A percentile compares a stretch with the other conserved stretches of the same genome.
These are phyloP conservation scores for Aurantiochytrium sp. DNA, from an alignment of 108 stramenopile genomes.

Conservation along the genomic window DNA sequence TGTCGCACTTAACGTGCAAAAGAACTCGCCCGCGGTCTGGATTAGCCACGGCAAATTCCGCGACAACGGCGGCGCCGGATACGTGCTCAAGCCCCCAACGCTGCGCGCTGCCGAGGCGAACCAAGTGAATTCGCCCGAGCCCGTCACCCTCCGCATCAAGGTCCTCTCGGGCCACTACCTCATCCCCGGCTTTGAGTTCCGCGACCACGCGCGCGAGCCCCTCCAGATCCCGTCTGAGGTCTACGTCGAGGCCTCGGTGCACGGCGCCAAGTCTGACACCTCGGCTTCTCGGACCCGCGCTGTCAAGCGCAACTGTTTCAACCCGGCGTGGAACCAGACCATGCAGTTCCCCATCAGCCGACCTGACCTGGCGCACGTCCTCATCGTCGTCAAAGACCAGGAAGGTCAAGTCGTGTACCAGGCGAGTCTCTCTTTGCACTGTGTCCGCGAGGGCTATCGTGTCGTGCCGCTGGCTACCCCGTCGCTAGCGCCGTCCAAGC, in stretches of 20 bases:
- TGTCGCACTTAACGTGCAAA: slow-evolving; percentile 62
- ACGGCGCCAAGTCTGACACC: background rate
- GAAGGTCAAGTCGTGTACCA: background rate
- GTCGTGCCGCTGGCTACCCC: background rate
- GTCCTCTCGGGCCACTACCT: slow-evolving; percentile 38
- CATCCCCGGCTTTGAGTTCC: slow-evolving; percentile 46
- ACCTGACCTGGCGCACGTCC: slow-evolving; percentile 46
- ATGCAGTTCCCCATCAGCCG: background rate
- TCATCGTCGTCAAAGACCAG: slow-evolving; percentile 50
- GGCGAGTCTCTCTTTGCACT: background rate
- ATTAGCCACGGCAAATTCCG: slow-evolving; percentile 47
- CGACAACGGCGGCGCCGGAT: slow-evolving; percentile 74
- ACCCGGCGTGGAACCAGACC: slow-evolving; percentile 46
- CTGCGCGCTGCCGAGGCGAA: background rate
- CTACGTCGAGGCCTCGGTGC: slow-evolving; percentile 43
- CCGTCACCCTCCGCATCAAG: background rate
- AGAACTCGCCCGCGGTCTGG: slow-evolving; percentile 38
- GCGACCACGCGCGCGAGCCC: slow-evolving; percentile 45
- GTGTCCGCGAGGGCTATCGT: background rate
- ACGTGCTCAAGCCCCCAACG: slow-evolving; percentile 71
- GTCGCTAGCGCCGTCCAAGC: background rate
- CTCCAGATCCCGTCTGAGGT: slow-evolving; percentile 35
- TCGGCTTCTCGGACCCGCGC: background rate
- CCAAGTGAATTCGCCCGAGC: background rate
- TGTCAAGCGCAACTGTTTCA: slow-evolving; percentile 55